A percentile compares a stretch with the other conserved stretches of the same genome.
Conservation (phyloP, 805 yeast species). For the Candida qinlingensis region DNA sequence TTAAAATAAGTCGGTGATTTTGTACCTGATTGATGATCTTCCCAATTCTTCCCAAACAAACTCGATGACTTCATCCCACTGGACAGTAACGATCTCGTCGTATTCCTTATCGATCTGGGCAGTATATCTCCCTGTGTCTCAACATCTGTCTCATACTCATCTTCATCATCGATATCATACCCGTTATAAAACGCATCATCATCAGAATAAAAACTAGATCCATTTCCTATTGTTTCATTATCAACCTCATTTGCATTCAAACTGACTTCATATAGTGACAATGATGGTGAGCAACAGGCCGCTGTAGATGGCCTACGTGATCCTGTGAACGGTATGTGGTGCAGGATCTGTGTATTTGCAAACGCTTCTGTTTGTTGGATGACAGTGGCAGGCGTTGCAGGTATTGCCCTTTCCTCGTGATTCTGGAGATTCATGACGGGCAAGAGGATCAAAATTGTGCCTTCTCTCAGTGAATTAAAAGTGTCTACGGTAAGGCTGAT, state of each 20-base stretch:
- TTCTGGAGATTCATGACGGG: background rate
- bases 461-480: too few species aligned
- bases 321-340: background rate
- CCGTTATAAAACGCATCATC: conserved; percentile 3
- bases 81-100: conserved; percentile 1
- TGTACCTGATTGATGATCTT: conserved; percentile 4
- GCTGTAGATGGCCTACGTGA: conserved; percentile 6
- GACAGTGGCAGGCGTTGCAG: conserved; percentile 3
- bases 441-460: too few species aligned
- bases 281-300: conserved; percentile 6
- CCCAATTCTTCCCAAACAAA: too few species aligned
- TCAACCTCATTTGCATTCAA: conserved; percentile 1
- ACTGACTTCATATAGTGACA: conserved; percentile 8
- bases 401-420: background rate
- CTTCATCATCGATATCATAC: conserved; percentile 2
- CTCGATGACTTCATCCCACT: background rate
- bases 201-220: background rate
- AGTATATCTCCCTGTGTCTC: conserved; percentile 11
- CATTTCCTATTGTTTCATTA: background rate
- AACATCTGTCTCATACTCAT: conserved; percentile 16
- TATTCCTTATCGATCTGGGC: conserved; percentile 2
- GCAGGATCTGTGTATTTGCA: background rate
- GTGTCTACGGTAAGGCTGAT: too few species aligned
- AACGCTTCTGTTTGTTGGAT: background rate
- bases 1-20: conserved; percentile 9